Evolutionary conservation across 768 basidiomycete species (phyloP).

Genomic region (Leccinum fibrillosum): DNA sequence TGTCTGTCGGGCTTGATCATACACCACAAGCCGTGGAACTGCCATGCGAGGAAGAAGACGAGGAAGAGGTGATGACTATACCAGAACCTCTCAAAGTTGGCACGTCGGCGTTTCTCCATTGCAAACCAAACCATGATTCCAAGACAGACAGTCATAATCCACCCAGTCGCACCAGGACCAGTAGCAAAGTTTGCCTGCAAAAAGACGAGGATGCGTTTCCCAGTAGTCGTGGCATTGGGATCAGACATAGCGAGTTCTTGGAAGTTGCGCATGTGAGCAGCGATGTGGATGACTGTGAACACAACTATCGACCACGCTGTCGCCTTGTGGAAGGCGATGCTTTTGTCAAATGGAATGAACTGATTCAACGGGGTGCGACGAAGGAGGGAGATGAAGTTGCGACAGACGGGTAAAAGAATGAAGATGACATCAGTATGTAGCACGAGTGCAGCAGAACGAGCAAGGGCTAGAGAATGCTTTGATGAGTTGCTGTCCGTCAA

Average conservation of each 20-base stretch:
- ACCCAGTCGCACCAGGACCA: constrained; percentile 80
- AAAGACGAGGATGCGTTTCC: constrained; percentile 64
- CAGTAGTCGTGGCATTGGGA: constrained; percentile 48
- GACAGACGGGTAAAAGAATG: constrained; percentile 93
- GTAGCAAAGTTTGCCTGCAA: constrained; percentile 76
- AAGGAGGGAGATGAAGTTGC: constrained; percentile 88
- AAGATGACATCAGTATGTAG: constrained; percentile 90
- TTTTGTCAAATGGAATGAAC: constrained; percentile 92
- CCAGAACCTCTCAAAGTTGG: constrained; percentile 88
- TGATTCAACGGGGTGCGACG: constrained; percentile 83
- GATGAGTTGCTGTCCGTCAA: background rate
- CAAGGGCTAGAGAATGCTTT: constrained; percentile 54
- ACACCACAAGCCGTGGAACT: constrained; percentile 95
- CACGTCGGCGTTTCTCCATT: constrained; percentile 71
- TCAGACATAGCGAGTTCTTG: constrained; percentile 58
- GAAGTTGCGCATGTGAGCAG: constrained; percentile 87
- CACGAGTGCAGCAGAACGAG: constrained; percentile 84
- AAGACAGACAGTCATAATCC: constrained; percentile 80
- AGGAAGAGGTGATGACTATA: constrained; percentile 88
- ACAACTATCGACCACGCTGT: constrained; percentile 88
- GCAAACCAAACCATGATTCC: constrained; percentile 84
- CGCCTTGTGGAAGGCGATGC: constrained; percentile 86
- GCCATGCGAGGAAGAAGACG: constrained; percentile 91
- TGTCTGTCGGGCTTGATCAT: constrained; percentile 91
- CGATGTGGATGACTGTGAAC: constrained; percentile 71